Conservation (phyloP, 2,329 filamentous ascomycete genomes). For the Ophiocordyceps camponoti-saundersi region DNA sequence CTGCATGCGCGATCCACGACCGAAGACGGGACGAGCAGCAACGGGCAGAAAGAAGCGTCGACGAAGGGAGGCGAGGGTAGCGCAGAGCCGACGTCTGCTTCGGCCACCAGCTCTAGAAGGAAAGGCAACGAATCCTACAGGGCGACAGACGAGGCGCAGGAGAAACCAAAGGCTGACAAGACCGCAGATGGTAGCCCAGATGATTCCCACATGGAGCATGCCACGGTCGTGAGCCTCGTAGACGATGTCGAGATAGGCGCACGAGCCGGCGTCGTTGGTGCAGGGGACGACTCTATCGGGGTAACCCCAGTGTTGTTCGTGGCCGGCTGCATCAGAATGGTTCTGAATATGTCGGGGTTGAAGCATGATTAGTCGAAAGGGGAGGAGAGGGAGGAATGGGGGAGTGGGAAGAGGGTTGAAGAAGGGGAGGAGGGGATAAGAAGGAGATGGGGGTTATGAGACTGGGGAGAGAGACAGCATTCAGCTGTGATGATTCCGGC, state of each 20-base stretch:
- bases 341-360: constrained; percentile 23
- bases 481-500: too few species aligned
- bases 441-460: too few species aligned
- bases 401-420: constrained; percentile 15
- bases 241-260: constrained; percentile 32
- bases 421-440: too few species aligned
- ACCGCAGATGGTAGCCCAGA: constrained; percentile 28
- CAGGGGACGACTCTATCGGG: constrained; percentile 26
- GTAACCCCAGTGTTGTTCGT: constrained; percentile 29
- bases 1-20: constrained; percentile 51
- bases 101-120: constrained; percentile 1
- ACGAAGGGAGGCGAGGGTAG: constrained; percentile 20
- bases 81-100: constrained; percentile 11
- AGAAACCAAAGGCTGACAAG: constrained; percentile 25
- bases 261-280: constrained; percentile 27
- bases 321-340: constrained; percentile 14
- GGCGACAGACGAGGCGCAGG: constrained; percentile 7
- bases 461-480: too few species aligned
- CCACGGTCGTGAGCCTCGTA: constrained; percentile 29
- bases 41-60: constrained; percentile 45
- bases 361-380: neutral
- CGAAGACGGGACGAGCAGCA: constrained; percentile 39
- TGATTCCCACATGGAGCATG: constrained; percentile 31
- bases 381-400: constrained; percentile 12
- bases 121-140: constrained; percentile 4